Base-by-base conservation (phyloP, 805 yeast genomes). In the Saccharomyces cerevisiae region DNA sequence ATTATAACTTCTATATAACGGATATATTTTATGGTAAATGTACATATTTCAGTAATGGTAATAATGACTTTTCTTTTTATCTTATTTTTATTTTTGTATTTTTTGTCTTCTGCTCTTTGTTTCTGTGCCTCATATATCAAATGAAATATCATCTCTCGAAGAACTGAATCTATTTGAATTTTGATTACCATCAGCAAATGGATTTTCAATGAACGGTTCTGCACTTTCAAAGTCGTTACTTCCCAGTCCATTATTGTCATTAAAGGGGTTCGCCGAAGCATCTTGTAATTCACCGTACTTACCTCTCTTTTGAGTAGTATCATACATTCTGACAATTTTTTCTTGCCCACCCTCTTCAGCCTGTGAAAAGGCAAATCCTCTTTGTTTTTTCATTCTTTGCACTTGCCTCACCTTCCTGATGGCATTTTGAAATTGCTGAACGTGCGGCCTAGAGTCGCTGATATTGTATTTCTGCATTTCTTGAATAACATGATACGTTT, bases 341-440 rank as follows among this genome's bases (percentile, higher is more conserved):
- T 90, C 97, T 72, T 91, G 97, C 41, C 96, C 96, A 52, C 73
- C 72, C 68, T 88, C 96, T 59, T 89, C 96, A 49, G 87, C 90
- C 70, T 94, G 98, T 6, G 97, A 90, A 65, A 94, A 94, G 1
- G 99, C 99, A 76, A 89, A 94, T 5, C 99, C 99, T 72, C 98
- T 84, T 73, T 94, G 99, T 66, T 94, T 94, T 69, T 95, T 87
- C 88, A 94, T 92, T 70, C 99, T 81, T 70, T 92, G 96, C 41
- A 94, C 98, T 71, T 95, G 99, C 71, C 99, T 85, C 26, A 94
- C 98, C 67, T 90, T 94, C 66, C 98, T 80, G 54, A 94, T 94
- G 5, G 98, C 97, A 69, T 87, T 90, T 71, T 94, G 99, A 78
- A 94, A 94, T 59, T 91, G 96, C 61, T 90, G 96, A 80, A 91